These are phyloP conservation scores for Lenwebbia sp. DNA, from an alignment of 345 rosid genomes.

Conservation along the genomic window DNA sequence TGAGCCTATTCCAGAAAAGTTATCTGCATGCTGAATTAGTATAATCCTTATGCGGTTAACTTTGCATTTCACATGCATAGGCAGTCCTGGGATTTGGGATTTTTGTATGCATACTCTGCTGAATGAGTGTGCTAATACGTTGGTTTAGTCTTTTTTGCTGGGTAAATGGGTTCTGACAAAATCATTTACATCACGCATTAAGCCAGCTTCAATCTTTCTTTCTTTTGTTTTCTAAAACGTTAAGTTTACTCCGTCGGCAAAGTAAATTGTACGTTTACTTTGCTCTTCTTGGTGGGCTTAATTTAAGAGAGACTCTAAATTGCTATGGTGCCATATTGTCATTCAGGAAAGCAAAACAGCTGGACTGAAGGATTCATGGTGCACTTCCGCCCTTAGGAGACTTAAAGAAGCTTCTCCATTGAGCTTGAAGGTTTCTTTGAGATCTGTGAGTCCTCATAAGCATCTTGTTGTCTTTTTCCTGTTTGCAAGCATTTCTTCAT, in stretches of 20 bases:
- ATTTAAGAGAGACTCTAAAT: neutral
- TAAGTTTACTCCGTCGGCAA: neutral
- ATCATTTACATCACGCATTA: neutral
- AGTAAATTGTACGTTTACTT: neutral
- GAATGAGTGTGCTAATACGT: neutral
- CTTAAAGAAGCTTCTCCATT: conserved; percentile 77
- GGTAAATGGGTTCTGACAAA: neutral
- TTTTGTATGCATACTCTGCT: neutral
- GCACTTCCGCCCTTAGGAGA: conserved; percentile 44
- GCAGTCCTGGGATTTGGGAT: neutral
- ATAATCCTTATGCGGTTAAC: neutral
- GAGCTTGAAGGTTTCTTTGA: conserved; percentile 83
- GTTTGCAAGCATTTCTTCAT: neutral
- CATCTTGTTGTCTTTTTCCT: neutral
- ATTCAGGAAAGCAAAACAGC: conserved; percentile 50
- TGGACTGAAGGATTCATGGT: conserved; percentile 57
- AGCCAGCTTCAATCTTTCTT: neutral
- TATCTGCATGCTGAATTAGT: neutral
- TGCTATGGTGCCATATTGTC: neutral
- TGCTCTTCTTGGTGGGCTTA: neutral
- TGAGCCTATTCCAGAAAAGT: neutral
- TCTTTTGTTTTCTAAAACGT: too few relatives aligned
- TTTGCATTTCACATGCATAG: neutral
- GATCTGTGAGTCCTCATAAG: conserved; percentile 58
- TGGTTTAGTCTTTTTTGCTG: neutral